Base-by-base conservation (phyloP, 2,329 filamentous ascomycete species). In the Penicillium sp. region DNA sequence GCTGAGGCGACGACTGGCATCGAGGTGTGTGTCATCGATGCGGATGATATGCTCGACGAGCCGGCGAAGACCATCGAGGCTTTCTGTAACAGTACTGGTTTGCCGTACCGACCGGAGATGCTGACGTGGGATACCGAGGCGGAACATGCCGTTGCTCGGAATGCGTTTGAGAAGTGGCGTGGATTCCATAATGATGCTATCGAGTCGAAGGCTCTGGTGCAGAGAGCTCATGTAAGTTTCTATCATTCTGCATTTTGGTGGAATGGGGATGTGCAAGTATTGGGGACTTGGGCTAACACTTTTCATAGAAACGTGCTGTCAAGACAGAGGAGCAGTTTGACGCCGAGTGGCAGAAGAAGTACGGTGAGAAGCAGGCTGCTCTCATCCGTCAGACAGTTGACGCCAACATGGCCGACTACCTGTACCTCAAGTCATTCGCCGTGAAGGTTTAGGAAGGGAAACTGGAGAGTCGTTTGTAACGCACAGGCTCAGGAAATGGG, bases 111-210 rank as follows among this genome's bases (percentile, higher is more conserved):
- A 45, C 84, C 86, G 0, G 80, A 84, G 15, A 96, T 97, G 93
- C 81, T 99, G 61, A 81, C 84, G 58, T 97, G 94, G 94, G 85
- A 89, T 61, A 86, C 88, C 29, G 86, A 88, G 52, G 88, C 89
- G 63, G 87, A 89, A 67, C 86, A 91, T 66, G 67, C 77, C 51
- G 80, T 84, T 61, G 93, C 93, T 3, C 81, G 83, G 64, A 82
- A 86, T 62, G 87, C 87, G 19, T 97, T 97, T 77, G 91, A 93
- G 78, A 97, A 99, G 80, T 97, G 94, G 94, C 89, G 87, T 66
- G 94, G 94, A 12, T 97, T 96, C 79, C 94, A 97, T 74, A 90
- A 97, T 66, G 94, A 97, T 80, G 94, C 92, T 15, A 90, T 97
- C 67, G 82, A 89, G 65, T 96, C 90, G 71, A 88, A 83, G 38